phyloP scores from a whole-genome alignment of 2,329 filamentous ascomycete genomes.

The Berkeleyomyces rouxiae region DNA sequence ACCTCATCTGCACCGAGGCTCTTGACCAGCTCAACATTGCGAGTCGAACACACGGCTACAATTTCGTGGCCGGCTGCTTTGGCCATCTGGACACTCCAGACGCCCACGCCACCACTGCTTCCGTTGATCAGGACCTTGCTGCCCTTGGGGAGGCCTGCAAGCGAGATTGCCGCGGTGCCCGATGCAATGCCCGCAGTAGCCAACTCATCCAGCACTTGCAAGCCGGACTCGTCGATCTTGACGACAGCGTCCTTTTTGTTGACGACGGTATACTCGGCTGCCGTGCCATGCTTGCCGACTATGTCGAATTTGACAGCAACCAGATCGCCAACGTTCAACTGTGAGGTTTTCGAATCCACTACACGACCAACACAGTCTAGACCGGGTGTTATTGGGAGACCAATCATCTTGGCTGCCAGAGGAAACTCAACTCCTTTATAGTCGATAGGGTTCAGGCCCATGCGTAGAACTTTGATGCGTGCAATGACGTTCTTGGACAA shows the following conservation, averaged over 20 bases:
- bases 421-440: conserved; percentile 27
- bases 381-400: conserved; percentile 29
- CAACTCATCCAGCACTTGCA: conserved; percentile 30
- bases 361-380: conserved; percentile 37
- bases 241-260: conserved; percentile 15
- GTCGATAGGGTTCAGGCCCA: conserved; percentile 32
- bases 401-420: conserved; percentile 20
- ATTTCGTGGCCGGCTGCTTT: conserved; percentile 45
- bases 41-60: conserved; percentile 41
- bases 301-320: conserved; percentile 26
- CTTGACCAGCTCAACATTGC: conserved; percentile 40
- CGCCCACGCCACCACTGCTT: conserved; percentile 45
- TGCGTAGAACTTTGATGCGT: conserved; percentile 28
- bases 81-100: conserved; percentile 46
- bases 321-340: conserved; percentile 24
- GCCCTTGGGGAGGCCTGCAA: conserved; percentile 21
- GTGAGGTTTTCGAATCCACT: conserved; percentile 19
- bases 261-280: conserved; percentile 28
- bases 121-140: conserved; percentile 49
- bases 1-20: conserved; percentile 47
- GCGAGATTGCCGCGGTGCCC: conserved; percentile 16
- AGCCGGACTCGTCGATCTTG: conserved; percentile 11
- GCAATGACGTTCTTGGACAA: conserved; percentile 19
- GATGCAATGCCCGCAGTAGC: conserved; percentile 30
- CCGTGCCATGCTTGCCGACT: conserved; percentile 22